Conservation (phyloP, 164 flowering plant species). For the Sedum album region DNA sequence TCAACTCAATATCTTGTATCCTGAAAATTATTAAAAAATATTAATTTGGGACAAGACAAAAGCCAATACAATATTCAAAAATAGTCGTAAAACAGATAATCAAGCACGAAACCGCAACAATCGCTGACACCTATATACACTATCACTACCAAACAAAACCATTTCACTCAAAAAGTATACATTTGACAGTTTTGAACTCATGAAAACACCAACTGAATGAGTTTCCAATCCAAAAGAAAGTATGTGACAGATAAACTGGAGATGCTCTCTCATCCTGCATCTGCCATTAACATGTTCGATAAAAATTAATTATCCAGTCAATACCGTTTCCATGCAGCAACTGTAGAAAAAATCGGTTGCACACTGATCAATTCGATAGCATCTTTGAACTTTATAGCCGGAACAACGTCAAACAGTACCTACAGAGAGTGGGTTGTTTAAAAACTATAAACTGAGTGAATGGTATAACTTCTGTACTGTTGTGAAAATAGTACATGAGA, state of each 20-base stretch:
- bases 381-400: constrained; percentile 77
- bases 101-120: neutral
- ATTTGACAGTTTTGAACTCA: neutral
- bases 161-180: neutral
- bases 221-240: neutral
- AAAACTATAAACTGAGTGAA: neutral
- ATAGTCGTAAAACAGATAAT: neutral
- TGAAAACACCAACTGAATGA: neutral
- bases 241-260: neutral
- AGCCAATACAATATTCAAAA: neutral
- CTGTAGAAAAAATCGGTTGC: constrained; percentile 82
- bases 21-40: constrained; percentile 26
- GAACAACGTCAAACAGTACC: constrained; percentile 97
- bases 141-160: neutral
- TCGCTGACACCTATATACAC: neutral
- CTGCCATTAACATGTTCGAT: neutral
- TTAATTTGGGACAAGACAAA: neutral
- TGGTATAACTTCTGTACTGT: neutral
- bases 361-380: constrained; percentile 84
- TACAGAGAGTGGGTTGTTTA: constrained; percentile 22
- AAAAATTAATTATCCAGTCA: neutral
- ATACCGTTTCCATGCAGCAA: constrained; percentile 80
- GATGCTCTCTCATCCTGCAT: neutral
- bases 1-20: constrained; percentile 91
- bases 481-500: neutral